Evolutionary conservation across 2,329 filamentous ascomycete genomes (phyloP).

Genomic region (Fusarium sp.): DNA sequence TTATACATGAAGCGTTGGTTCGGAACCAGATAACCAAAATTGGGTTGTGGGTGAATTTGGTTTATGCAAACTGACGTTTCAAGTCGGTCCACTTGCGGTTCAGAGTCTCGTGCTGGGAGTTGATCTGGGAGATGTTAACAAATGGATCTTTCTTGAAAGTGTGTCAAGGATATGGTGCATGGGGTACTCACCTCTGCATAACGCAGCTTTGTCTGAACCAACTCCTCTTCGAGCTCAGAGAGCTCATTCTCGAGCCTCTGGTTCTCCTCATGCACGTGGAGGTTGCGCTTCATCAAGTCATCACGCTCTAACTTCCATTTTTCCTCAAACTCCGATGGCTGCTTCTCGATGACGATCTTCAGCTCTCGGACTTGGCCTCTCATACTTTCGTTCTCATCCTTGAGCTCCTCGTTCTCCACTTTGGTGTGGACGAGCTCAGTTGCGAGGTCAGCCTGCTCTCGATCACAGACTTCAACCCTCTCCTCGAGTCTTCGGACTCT

Average conservation of each 20-base stretch:
- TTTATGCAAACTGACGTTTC: constrained; percentile 65
- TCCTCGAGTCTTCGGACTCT: constrained; percentile 89
- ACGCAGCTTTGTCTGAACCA: constrained; percentile 94
- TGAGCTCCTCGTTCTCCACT: constrained; percentile 90
- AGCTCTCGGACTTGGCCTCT: constrained; percentile 87
- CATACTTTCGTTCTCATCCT: constrained; percentile 89
- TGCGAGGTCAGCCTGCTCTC: constrained; percentile 89
- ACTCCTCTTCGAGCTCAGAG: constrained; percentile 88
- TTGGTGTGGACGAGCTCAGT: constrained; percentile 93
- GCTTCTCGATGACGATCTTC: constrained; percentile 85
- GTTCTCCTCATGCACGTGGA: constrained; percentile 95
- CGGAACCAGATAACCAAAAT: constrained; percentile 19
- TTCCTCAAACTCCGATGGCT: constrained; percentile 88
- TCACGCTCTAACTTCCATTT: constrained; percentile 88
- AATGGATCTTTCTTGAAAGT: not conserved
- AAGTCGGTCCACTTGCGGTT: constrained; percentile 83
- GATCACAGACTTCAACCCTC: constrained; percentile 86
- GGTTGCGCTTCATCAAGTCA: constrained; percentile 89
- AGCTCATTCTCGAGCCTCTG: constrained; percentile 87
- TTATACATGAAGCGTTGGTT: constrained; percentile 41
- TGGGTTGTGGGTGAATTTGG: not conserved
- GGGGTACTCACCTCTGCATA: constrained; percentile 92
- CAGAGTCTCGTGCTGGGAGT: constrained; percentile 76
- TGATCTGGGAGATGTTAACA: constrained; percentile 64
- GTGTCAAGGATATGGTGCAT: not conserved